Conservation (phyloP, 495 filamentous ascomycete species). For the Aspergillus bridgeri region DNA sequence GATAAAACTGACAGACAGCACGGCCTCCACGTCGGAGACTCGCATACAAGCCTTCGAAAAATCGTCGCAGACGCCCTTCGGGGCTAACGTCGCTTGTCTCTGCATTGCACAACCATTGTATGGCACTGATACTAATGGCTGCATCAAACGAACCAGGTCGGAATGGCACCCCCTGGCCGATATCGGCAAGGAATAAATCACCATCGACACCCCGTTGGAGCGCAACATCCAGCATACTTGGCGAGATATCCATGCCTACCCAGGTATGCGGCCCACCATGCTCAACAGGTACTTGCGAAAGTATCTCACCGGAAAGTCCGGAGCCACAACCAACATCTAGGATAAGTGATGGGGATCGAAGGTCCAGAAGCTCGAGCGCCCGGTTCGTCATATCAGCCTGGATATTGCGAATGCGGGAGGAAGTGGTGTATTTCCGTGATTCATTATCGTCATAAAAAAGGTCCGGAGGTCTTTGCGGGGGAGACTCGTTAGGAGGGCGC, state of each 20-base stretch:
- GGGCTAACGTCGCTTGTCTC: constrained; percentile 80
- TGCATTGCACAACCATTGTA: constrained; percentile 98
- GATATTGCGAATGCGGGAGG: constrained; percentile 89
- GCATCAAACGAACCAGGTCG: constrained; percentile 91
- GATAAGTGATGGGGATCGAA: constrained; percentile 76
- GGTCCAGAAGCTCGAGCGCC: constrained; percentile 83
- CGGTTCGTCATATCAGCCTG: constrained; percentile 92
- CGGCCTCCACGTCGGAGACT: constrained; percentile 79
- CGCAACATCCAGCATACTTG: constrained; percentile 88
- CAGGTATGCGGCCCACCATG: constrained; percentile 86
- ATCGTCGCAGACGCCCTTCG: constrained; percentile 69
- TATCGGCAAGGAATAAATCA: constrained; percentile 87
- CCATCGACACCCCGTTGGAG: constrained; percentile 89
- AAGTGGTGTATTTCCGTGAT: constrained; percentile 96
- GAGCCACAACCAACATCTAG: constrained; percentile 95
- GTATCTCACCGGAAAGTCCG: constrained; percentile 89
- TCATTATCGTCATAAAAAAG: constrained; percentile 95
- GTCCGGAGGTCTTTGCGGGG: constrained; percentile 73
- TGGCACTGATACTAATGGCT: constrained; percentile 87
- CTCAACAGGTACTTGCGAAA: constrained; percentile 60
- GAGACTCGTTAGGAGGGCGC: neutral
- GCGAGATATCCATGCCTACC: constrained; percentile 93
- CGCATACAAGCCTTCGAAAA: constrained; percentile 90
- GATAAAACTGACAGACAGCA: constrained; percentile 97
- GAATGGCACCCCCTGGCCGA: constrained; percentile 94